Evolutionary conservation across 2,329 filamentous ascomycete genomes (phyloP).

Genomic region (Colletotrichum simmondsii): DNA sequence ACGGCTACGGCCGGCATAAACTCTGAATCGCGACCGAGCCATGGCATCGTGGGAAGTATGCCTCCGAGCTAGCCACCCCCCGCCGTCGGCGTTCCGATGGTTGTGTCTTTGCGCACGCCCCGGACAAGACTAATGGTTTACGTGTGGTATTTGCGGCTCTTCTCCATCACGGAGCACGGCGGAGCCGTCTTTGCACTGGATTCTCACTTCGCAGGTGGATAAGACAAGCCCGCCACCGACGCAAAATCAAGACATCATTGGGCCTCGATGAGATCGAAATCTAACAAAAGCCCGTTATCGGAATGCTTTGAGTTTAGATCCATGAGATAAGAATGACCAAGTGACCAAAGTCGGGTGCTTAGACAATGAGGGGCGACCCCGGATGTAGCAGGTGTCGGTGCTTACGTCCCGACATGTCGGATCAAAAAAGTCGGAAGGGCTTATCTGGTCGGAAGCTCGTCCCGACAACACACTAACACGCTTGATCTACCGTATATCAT

Average conservation of each 20-base stretch:
- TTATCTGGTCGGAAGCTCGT: conserved; percentile 11
- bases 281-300: conserved; percentile 1
- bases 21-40: conserved; percentile 6
- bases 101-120: conserved; percentile 2
- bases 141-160: conserved; percentile 12
- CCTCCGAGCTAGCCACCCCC: conserved; percentile 10
- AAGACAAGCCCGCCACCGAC: background rate
- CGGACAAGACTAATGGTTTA: background rate
- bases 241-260: background rate
- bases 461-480: conserved; percentile 12
- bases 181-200: background rate
- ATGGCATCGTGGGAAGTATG: conserved; percentile 17
- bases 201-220: conserved; percentile 9
- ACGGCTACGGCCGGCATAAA: conserved; percentile 33
- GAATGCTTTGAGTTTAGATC: conserved; percentile 16
- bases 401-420: conserved; percentile 19
- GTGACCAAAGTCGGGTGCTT: background rate
- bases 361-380: conserved; percentile 2
- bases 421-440: conserved; percentile 9
- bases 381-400: conserved; percentile 9
- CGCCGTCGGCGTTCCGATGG: conserved; percentile 12
- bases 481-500: too few species aligned
- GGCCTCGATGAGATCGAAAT: conserved; percentile 1
- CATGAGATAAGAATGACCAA: conserved; percentile 30
- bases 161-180: background rate